Base-by-base conservation (phyloP, 768 basidiomycete genomes). In the Daedaleopsis sinensis region DNA sequence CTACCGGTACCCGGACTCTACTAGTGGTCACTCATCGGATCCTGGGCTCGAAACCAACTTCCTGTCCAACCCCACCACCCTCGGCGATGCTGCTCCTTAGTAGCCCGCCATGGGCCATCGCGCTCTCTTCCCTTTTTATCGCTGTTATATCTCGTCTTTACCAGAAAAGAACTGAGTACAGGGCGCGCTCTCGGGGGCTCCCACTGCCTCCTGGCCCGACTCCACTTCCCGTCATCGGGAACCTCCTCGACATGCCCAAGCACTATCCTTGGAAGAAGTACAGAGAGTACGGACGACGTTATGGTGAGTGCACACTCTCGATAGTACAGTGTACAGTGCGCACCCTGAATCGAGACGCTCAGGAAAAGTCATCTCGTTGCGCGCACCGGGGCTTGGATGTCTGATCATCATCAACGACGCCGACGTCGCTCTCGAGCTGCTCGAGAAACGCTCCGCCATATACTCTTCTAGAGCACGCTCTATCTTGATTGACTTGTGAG, bases 401-500 rank as follows among this genome's bases (percentile, higher is more conserved):
- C 10, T 53, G n/a, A 19, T 53, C 32, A 36, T 53, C 13, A 32
- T 53, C 19, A 19, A 19, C 37, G 76, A 77, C 16, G 72, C 71
- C 19, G 73, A 72, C 53, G 70, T 74, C 11, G 79, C 74, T 4
- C 63, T 71, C 27, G 80, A 82, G 36, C 71, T 85, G 11, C 73
- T 86, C 35, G 82, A 82, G 39, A 68, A 70, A 21, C 77, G 80
- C 6, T 78, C 81, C 1, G 67, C 65, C 9, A 77, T 79, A 39
- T 83, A 83, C 59, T 82, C 82, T 1, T 32, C 27, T 7, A 32
- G 27, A 32, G 7, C 3, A 3, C 27, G 27, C 27, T 32, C 27
- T 32, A 7, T 32, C 27, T 3, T 7, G 7, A 3, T 53, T n/a
- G 11, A 15, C 23, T 19, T 53, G 52, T 53, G 38, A 18, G 52